Base-by-base conservation (phyloP, 2,329 filamentous ascomycete species). In the Rhinocladiella similis region DNA sequence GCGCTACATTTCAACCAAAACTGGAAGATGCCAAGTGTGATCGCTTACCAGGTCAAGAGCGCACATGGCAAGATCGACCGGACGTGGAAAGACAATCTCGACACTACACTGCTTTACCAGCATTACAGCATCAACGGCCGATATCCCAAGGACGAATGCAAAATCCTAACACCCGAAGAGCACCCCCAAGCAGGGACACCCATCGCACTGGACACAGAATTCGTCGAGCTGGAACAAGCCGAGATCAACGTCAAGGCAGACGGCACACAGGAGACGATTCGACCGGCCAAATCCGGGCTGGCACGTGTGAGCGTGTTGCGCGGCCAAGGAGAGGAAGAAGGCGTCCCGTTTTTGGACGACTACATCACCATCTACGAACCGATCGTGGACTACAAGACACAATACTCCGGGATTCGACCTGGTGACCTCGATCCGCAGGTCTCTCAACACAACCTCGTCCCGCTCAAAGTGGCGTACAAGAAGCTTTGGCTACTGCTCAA, bases 401-500 rank as follows among this genome's bases (percentile, higher is more conserved):
- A 89, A 43, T 97, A 91, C 76, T 97, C 93, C 0, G 94, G 94
- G 41, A 96, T 99, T 64, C 88, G 87, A 3, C 83, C 87, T 1
- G 87, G 88, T 19, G 94, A 99, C 68, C 80, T 99, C 7, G 91
- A 96, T 65, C 85, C 88, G 22, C 81, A 85, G 54, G 80, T 83
- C n/a, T 89, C 89, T 42, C 83, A 82, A 52, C 93, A 96, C 72
- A 90, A 91, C 53, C 83, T 97, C 0, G 86, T 97, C 7, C 83
- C 89, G 1, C 80, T 97, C 39, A 99, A 99, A 71, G 83, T 89
- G 56, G 92, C 90, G 1, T 99, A 97, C 80, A 99, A 99, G 75
- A 97, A 97, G 72, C 85, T 99, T 27, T 99, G 95, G 95, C 84
- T 97, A 14, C 81, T 99, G 16, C 83, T 99, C 29, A 99, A 99